A percentile compares a stretch with the other conserved stretches of the same genome.
phyloP scores from a whole-genome alignment of 805 yeast species.

The Ogataea thermomethanolica region DNA sequence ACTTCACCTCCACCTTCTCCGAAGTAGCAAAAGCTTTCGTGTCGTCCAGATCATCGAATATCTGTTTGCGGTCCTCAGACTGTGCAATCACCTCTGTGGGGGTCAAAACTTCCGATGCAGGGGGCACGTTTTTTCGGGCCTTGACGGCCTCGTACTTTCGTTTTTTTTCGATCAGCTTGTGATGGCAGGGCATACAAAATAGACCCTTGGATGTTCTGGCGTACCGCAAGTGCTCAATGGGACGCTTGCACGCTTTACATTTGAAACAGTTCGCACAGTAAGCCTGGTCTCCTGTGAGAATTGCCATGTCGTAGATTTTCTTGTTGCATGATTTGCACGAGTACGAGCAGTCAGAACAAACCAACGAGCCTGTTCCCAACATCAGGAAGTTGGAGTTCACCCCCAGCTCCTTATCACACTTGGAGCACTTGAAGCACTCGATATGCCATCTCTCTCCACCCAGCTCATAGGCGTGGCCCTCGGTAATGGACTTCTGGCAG shows the following conservation, averaged over 20 bases:
- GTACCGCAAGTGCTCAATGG: conserved; percentile 83
- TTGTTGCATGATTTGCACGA: conserved; percentile 80
- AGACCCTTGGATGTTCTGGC: conserved; percentile 92
- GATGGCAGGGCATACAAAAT: conserved; percentile 92
- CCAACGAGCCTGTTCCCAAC: conserved; percentile 86
- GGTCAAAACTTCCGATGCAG: neutral
- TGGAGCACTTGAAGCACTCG: conserved; percentile 85
- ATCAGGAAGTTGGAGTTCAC: conserved; percentile 88
- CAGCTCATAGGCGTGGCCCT: conserved; percentile 92
- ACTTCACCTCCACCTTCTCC: conserved; percentile 12
- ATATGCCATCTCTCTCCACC: conserved; percentile 97
- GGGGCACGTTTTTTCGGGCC: conserved; percentile 2
- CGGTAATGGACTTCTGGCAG: conserved; percentile 58
- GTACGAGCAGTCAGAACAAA: conserved; percentile 91
- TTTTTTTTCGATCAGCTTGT: conserved; percentile 71
- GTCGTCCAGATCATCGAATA: conserved; percentile 7
- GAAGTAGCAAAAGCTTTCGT: conserved; percentile 10
- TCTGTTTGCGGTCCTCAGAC: conserved; percentile 11
- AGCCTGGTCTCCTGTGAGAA: conserved; percentile 91
- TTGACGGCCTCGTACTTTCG: conserved; percentile 54
- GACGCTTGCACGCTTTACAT: conserved; percentile 81
- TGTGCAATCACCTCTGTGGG: conserved; percentile 4
- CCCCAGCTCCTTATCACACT: conserved; percentile 73
- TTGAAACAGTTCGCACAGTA: conserved; percentile 88
- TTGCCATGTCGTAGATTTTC: conserved; percentile 90